A percentile compares a stretch with the other conserved stretches of the same genome.
Conservation (phyloP, 1,284 basidiomycete genomes). For the Puccinia horiana region DNA sequence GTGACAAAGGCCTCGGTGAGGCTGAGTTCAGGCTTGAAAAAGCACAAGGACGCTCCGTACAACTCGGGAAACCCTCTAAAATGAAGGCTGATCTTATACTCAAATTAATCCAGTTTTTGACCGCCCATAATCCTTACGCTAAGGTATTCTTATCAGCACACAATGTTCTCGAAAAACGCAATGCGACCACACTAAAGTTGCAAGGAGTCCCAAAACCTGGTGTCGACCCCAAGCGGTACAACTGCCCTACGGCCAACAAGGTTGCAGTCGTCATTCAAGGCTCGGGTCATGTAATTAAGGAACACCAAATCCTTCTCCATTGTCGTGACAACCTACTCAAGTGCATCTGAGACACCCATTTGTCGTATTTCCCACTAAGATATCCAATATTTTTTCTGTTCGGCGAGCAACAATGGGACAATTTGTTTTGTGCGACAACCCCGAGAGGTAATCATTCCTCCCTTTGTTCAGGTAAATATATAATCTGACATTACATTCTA, state of each 20-base stretch:
- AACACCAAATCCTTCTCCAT: constrained; percentile 5
- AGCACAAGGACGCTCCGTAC: too few relatives aligned
- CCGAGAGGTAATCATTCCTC: too few relatives aligned
- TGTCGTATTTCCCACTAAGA: background rate
- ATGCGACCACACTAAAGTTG: background rate
- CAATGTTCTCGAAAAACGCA: background rate
- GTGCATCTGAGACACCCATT: background rate
- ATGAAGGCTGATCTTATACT: too few relatives aligned
- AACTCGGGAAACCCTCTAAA: too few relatives aligned
- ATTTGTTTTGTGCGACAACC: background rate
- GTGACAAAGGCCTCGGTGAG: background rate
- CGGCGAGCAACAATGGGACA: constrained; percentile 14
- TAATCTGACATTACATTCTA: too few relatives aligned
- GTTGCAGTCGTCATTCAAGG: background rate
- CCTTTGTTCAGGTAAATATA: too few relatives aligned
- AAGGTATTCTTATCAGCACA: too few relatives aligned
- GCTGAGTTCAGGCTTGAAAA: too few relatives aligned
- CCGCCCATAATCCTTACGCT: too few relatives aligned
- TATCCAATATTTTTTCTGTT: constrained; percentile 16
- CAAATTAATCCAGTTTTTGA: too few relatives aligned
- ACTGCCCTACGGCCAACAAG: background rate
- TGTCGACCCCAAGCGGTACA: background rate
- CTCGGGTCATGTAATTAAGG: background rate
- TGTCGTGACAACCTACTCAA: background rate
- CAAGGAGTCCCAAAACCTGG: background rate